Percentiles rank a stretch among this genome's conserved stretches.
phyloP scores from a whole-genome alignment of 2,329 filamentous ascomycete species.

The Ophiostoma himal-ulmi region DNA sequence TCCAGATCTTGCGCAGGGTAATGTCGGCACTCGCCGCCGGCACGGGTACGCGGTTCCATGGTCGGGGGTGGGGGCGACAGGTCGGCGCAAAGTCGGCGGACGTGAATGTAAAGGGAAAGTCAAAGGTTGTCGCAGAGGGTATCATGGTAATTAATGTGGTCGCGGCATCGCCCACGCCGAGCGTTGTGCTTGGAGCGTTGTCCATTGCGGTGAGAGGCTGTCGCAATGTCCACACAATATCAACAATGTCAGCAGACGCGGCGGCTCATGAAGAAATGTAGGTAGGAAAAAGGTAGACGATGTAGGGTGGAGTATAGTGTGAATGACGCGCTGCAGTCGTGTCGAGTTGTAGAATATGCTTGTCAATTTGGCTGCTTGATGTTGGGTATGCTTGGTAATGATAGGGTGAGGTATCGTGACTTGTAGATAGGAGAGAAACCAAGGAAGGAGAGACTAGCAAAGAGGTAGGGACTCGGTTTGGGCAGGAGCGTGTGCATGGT shows the following conservation, averaged over 20 bases:
- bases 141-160: neutral
- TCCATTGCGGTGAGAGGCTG: neutral
- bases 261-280: neutral
- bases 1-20: slow-evolving; percentile 31
- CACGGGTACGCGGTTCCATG: slow-evolving; percentile 34
- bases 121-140: neutral
- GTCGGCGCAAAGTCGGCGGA: slow-evolving; percentile 27
- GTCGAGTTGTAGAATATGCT: neutral
- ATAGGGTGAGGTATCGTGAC: neutral
- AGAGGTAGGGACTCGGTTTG: neutral
- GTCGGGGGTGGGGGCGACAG: slow-evolving; percentile 22
- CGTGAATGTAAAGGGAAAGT: slow-evolving; percentile 24
- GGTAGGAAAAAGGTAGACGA: neutral
- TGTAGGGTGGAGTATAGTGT: neutral
- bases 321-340: neutral
- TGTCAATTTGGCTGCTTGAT: neutral
- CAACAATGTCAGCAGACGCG: slow-evolving; percentile 8
- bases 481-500: slow-evolving; percentile 6
- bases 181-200: neutral
- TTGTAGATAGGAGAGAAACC: neutral
- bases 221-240: too few species aligned
- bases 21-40: slow-evolving; percentile 23
- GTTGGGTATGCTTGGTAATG: neutral
- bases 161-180: neutral
- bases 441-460: neutral